Evolutionary conservation across 768 basidiomycete species (phyloP).

Genomic region (Kwoniella mangroviensis): DNA sequence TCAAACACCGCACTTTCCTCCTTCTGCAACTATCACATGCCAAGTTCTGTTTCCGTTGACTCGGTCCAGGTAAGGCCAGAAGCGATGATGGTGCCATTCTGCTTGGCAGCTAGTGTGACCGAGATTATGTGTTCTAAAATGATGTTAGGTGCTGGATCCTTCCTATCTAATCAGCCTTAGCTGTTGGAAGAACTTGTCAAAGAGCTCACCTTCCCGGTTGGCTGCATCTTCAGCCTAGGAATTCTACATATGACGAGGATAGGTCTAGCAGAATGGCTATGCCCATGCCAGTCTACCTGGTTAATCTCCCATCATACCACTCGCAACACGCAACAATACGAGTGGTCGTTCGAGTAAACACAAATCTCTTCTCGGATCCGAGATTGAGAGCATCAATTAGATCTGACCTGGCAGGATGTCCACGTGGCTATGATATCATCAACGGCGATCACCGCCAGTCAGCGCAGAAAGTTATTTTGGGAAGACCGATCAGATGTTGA

Average conservation of each 20-base stretch:
- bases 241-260: no score
- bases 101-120: background rate
- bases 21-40: slow-evolving; percentile 82
- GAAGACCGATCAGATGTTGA: background rate
- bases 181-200: no score
- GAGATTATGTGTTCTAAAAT: background rate
- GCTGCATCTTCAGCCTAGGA: no score
- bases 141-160: no score
- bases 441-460: background rate
- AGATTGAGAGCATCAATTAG: background rate
- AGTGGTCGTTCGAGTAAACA: background rate
- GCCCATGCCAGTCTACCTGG: background rate
- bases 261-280: no score
- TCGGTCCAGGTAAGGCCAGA: slow-evolving; percentile 9
- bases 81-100: slow-evolving; percentile 6
- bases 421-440: slow-evolving; percentile 9
- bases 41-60: slow-evolving; percentile 78
- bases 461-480: slow-evolving; percentile 7
- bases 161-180: no score
- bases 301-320: background rate
- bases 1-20: slow-evolving; percentile 47
- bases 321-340: background rate
- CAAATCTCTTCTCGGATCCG: slow-evolving; percentile 18
- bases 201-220: no score
- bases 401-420: background rate